Base-by-base conservation (phyloP, 441 rosid genomes). In the Eruca vesicaria region DNA sequence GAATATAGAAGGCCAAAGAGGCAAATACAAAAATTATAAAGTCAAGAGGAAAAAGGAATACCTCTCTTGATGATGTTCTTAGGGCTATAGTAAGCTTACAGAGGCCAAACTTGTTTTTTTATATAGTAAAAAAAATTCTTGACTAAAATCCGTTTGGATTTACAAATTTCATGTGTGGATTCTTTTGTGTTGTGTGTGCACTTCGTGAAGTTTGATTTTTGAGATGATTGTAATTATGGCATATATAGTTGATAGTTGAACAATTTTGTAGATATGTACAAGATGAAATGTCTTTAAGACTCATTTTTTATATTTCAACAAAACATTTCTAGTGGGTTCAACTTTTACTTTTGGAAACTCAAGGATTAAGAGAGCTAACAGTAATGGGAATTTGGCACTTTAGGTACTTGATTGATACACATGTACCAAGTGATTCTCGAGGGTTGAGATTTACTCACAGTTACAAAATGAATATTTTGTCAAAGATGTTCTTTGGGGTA, bases 361-460 rank as follows among this genome's bases (percentile, higher is more conserved):
- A 43, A 66, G 60, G 21, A 56, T n/a, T 31, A n/a, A 61, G 35
- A 68, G 69, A 52, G 73, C 16, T 36, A 48, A 23, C n/a, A 66
- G 68, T 67, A 67, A 74, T 74, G 63, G 72, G 78, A 75, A 35
- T 12, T n/a, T 23, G 32, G 23, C 45, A 60, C 45, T 68, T 50
- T 60, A 36, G 67, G 62, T 60, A 67, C 68, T 74, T 67, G 52
- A 67, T 67, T 48, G 57, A 66, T 55, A 68, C 63, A 67, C 68
- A 68, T 60, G 4, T 33, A 59, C 68, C 78, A 75, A 35, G 73
- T 74, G 68, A 67, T 58, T 74, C 53, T 74, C 28, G 61, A 65
- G 35, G 71, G 48, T 18, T 73, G 48, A 73, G 45, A 73, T 73
- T 66, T 56, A 64, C 26, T 63, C 15, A 63, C 43, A 64, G 63